Conservation (phyloP, 768 basidiomycete species). For the Hericium rajendrae region DNA sequence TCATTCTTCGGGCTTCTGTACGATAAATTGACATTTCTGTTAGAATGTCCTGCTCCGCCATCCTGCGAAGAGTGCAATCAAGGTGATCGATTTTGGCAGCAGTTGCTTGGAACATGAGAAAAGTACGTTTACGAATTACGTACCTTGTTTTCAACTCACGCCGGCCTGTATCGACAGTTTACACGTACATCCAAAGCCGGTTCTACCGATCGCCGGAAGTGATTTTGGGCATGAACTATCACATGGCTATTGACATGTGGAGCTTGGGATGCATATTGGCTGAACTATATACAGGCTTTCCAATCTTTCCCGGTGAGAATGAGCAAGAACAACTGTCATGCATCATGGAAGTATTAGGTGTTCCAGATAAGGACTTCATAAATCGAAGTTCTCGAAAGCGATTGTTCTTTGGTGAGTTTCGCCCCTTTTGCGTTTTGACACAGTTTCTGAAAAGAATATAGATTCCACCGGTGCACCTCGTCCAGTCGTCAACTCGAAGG, state of each 20-base stretch:
- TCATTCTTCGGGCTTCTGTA: background rate
- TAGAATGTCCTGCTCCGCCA: constrained; percentile 88
- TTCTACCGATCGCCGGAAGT: constrained; percentile 99
- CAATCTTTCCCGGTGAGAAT: constrained; percentile 98
- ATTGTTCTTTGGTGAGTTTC: constrained; percentile 81
- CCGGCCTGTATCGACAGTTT: constrained; percentile 46
- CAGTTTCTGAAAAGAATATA: constrained; percentile 22
- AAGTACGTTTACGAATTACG: constrained; percentile 44
- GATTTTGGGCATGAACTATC: constrained; percentile 97
- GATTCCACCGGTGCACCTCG: constrained; percentile 91
- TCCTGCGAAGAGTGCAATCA: constrained; percentile 92
- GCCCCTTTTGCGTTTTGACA: background rate
- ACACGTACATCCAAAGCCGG: constrained; percentile 98
- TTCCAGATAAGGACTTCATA: constrained; percentile 91
- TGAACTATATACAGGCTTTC: constrained; percentile 94
- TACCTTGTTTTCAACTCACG: background rate
- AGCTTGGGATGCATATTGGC: constrained; percentile 97
- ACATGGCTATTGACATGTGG: constrained; percentile 99
- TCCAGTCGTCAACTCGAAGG: constrained; percentile 93
- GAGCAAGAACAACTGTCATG: constrained; percentile 97
- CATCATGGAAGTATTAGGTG: constrained; percentile 97
- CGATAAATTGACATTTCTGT: constrained; percentile 1
- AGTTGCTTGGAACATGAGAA: constrained; percentile 98
- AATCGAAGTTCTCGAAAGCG: constrained; percentile 91
- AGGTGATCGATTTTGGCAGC: constrained; percentile 98